phyloP scores from a whole-genome alignment of 2,329 filamentous ascomycete genomes.

The Fusarium continuum region DNA sequence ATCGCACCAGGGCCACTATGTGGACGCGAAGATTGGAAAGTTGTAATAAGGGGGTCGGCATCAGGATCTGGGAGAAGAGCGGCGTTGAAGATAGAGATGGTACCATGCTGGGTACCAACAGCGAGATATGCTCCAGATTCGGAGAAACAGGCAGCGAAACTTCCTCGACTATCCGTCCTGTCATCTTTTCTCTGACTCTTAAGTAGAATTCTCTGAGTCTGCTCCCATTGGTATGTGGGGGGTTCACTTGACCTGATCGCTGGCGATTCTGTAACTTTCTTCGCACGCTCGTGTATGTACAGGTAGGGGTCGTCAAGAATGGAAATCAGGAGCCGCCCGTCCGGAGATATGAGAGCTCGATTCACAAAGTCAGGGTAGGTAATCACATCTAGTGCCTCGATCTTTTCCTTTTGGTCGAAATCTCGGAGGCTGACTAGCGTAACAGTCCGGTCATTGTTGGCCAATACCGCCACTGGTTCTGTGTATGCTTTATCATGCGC shows the following conservation, averaged over 20 bases:
- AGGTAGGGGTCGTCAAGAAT: conserved; percentile 88
- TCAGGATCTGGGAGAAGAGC: conserved; percentile 55
- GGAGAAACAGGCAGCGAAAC: conserved; percentile 83
- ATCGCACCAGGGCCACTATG: conserved; percentile 79
- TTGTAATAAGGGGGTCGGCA: conserved; percentile 72
- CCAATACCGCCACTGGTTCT: conserved; percentile 72
- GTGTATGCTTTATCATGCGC: conserved; percentile 54
- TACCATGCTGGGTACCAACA: conserved; percentile 81
- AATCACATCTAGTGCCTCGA: conserved; percentile 73
- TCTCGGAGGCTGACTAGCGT: conserved; percentile 81
- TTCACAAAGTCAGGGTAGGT: conserved; percentile 88
- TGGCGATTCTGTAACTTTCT: conserved; percentile 46
- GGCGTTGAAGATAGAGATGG: conserved; percentile 78
- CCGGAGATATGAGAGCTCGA: conserved; percentile 90
- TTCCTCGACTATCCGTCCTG: conserved; percentile 67
- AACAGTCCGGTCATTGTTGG: conserved; percentile 93
- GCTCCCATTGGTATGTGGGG: conserved; percentile 59
- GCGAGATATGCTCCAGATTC: conserved; percentile 75
- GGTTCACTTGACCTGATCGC: conserved; percentile 38
- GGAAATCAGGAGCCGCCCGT: conserved; percentile 81
- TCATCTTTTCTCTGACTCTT: conserved; percentile 67
- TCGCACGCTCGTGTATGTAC: conserved; percentile 77
- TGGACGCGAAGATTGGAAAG: conserved; percentile 81
- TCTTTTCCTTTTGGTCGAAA: conserved; percentile 55
- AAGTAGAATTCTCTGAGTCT: conserved; percentile 62